These are phyloP conservation scores for Mesotaenium endlicherianum DNA, from an alignment of 139 green algal genomes.

Conservation along the genomic window DNA sequence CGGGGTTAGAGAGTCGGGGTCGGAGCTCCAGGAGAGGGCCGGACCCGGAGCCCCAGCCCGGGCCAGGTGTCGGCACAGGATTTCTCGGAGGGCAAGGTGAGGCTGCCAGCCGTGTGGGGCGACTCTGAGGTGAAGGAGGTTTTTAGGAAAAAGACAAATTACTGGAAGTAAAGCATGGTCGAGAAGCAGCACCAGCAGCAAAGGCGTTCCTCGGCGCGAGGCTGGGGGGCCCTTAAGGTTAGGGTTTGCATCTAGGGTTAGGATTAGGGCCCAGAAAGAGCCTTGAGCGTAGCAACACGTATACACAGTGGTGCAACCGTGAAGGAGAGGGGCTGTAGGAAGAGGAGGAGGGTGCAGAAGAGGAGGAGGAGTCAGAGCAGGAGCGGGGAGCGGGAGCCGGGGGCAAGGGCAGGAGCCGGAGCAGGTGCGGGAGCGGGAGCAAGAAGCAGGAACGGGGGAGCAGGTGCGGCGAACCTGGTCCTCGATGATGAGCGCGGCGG, in stretches of 20 bases:
- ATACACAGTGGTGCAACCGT: not conserved
- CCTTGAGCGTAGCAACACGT: not conserved
- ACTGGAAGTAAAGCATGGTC: not conserved
- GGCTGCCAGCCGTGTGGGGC: too few species aligned
- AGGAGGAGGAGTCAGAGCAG: not conserved
- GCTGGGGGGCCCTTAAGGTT: not conserved
- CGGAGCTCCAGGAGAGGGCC: too few species aligned
- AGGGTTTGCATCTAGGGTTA: not conserved
- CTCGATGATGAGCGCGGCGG: slow-evolving; percentile 92
- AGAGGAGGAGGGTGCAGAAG: not conserved
- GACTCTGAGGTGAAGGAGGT: not conserved
- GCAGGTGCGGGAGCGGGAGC: not conserved
- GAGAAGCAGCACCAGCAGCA: not conserved
- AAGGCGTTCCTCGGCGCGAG: not conserved
- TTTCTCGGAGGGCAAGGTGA: too few species aligned
- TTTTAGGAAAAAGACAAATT: not conserved
- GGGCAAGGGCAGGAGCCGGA: not conserved
- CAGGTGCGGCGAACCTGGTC: slow-evolving; percentile 60
- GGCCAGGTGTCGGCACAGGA: too few species aligned
- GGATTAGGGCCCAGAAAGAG: not conserved
- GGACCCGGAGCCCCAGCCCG: too few species aligned
- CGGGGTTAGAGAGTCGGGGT: too few species aligned
- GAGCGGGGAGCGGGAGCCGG: not conserved
- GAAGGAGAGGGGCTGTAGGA: not conserved
- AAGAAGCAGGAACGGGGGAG: not conserved